A percentile compares a stretch with the other conserved stretches of the same genome.
Evolutionary conservation across 1,139 yeast species (phyloP).

Genomic region (Candida pseudoviswanathii): DNA sequence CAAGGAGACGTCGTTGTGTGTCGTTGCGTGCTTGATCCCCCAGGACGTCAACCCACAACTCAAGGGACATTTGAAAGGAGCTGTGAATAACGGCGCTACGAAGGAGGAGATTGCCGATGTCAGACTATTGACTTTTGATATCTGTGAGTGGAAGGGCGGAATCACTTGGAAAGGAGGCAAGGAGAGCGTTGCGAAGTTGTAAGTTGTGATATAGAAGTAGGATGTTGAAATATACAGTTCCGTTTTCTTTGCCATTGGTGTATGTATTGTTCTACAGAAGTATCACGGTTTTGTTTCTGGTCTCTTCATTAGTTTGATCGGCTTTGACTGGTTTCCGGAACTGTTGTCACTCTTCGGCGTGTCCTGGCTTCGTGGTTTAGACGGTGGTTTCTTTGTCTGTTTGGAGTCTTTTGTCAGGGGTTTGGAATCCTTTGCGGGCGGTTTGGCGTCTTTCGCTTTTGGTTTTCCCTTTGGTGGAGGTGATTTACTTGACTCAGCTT

Average conservation of each 20-base stretch:
- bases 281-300: conserved; percentile 1
- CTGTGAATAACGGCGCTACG: conserved; percentile 74
- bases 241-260: background rate
- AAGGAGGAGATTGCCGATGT: conserved; percentile 61
- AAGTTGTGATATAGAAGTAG: background rate
- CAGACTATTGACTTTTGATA: conserved; percentile 61
- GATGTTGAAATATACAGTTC: background rate
- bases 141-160: conserved; percentile 72
- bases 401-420: background rate
- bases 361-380: conserved; percentile 1
- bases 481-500: background rate
- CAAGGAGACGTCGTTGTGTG: conserved; percentile 73
- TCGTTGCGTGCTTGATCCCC: conserved; percentile 80
- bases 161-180: conserved; percentile 54
- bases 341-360: background rate
- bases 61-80: conserved; percentile 88
- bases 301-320: conserved; percentile 1
- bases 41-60: conserved; percentile 85
- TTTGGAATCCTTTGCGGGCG: conserved; percentile 1
- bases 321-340: background rate
- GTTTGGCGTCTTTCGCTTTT: background rate
- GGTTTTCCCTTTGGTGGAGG: background rate
- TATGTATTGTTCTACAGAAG: background rate
- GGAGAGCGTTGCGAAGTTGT: conserved; percentile 59
- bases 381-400: background rate